Evolutionary conservation across 495 filamentous ascomycete genomes (phyloP), one percentile per base, ranked within the genome.

Genomic region (Chaetomidium leptoderma): DNA sequence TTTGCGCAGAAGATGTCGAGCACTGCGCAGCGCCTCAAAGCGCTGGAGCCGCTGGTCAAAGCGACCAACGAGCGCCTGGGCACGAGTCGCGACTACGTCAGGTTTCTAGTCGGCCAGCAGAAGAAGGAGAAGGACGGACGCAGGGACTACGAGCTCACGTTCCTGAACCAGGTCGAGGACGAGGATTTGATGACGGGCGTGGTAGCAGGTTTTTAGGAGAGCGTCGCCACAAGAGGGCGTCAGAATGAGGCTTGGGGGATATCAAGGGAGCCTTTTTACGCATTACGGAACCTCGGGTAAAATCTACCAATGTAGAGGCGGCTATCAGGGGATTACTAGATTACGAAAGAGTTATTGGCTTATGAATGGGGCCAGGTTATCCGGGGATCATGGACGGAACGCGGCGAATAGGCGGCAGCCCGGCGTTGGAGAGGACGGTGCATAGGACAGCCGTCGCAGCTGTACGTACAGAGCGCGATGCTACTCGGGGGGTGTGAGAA

Each of bases 101-200:
- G 76, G 17, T 73, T 72, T 42, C 13, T 78, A 37, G 67, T 75
- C 19, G 79, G 71, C 59, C 73, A 75, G 50, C 74, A 76, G 51
- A 80, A 75, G 62, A 68, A 66, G 39, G 72, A 73, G 36, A 44
- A 55, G 52, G 51, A 45, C 33, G 48, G 24, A 36, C 57, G 52
- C 42, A 27, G 49, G 36, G 14, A 36, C 33, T 33, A 43, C 10
- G 33, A 44, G 3, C 6, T 29, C n/a, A 11, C 32, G 46, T 74
- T 74, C 37, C 72, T 72, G 56, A 65, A 64, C 6, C 65, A 72
- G 43, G 73, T 83, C 4, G 77, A 83, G 48, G 85, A 88, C 47
- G 85, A 88, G 66, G 85, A 89, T 63, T 72, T 89, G 39, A 88
- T 89, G 86, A 65, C 60, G 44, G 69, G 62, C n/a, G 46, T 69